Evolutionary conservation across 1,139 yeast genomes (phyloP).

Genomic region (Chernovozyma sophiae-reginae): DNA sequence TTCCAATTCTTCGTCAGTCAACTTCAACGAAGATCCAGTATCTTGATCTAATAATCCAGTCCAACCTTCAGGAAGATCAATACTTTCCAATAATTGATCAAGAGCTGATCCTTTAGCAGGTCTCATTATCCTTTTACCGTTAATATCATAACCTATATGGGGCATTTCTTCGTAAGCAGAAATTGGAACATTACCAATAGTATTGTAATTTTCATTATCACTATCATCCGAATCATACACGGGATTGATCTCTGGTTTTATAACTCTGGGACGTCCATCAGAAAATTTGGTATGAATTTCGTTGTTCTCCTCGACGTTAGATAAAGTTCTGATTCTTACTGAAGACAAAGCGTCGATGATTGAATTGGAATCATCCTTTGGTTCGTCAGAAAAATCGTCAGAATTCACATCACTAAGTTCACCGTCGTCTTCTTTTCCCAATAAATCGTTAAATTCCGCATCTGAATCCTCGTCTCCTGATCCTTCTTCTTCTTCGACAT

Average conservation of each 20-base stretch:
- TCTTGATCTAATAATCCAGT: slow-evolving; percentile 90
- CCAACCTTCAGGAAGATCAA: slow-evolving; percentile 97
- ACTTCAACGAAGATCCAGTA: slow-evolving; percentile 83
- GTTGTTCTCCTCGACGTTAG: slow-evolving; percentile 22
- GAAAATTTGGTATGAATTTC: slow-evolving; percentile 54
- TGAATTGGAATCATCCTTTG: slow-evolving; percentile 43
- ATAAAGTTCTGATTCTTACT: slow-evolving; percentile 47
- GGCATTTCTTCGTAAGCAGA: slow-evolving; percentile 97
- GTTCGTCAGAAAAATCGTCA: slow-evolving; percentile 47
- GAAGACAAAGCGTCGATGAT: slow-evolving; percentile 55
- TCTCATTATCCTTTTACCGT: slow-evolving; percentile 97
- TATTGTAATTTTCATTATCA: slow-evolving; percentile 78
- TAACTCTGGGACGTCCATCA: slow-evolving; percentile 73
- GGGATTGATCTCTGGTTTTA: slow-evolving; percentile 89
- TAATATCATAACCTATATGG: slow-evolving; percentile 93
- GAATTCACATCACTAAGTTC: slow-evolving; percentile 34
- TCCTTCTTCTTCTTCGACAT: slow-evolving; percentile 25
- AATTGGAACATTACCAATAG: slow-evolving; percentile 89
- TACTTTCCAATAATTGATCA: slow-evolving; percentile 80
- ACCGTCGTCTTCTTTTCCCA: slow-evolving; percentile 45
- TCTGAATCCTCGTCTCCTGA: slow-evolving; percentile 49
- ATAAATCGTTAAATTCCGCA: slow-evolving; percentile 54
- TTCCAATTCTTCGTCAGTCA: slow-evolving; percentile 86
- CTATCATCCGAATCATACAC: slow-evolving; percentile 91
- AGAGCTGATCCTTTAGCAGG: slow-evolving; percentile 97